Evolutionary conservation across 2,329 filamentous ascomycete species (phyloP), one percentile per base, ranked within the genome.

Genomic region (Colletotrichum salicis): DNA sequence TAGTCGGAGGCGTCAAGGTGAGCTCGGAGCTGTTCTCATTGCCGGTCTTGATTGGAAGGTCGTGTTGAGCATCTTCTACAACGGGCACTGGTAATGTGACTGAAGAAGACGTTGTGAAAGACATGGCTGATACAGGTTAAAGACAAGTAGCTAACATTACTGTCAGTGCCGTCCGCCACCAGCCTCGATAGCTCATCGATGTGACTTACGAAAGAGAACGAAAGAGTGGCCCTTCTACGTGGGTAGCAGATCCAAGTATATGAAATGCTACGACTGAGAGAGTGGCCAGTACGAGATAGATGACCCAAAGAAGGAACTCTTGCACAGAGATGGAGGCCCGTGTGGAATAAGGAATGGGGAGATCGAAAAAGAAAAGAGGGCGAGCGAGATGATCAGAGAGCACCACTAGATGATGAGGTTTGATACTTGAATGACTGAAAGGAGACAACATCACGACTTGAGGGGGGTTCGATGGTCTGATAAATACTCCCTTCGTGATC

Each of bases 401-500:
- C 22, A 31, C 35, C 35, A 41, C 48, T 19, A 55, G 27, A 41
- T 51, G 19, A n/a, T 59, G 64, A 61, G 55, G 24, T 54, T 62
- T 62, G 51, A 37, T 62, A 27, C n/a, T 11, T 35, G 22, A 54
- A 41, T 41, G 58, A 57, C 57, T 35, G 41, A 41, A 11, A 27
- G 22, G 48, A 58, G 37, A 52, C 57, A 41, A 31, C 64, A 68
- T 68, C 64, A 67, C 37, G 64, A 62, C 37, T 13, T 8, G 59
- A 68, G 68, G 63, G 62, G 59, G 63, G 45, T 37, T n/a, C 6
- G 37, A 60, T 70, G 56, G 52, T 15, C 56, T 45, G 64, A 67
- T 67, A 67, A 68, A 67, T 41, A 57, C 64, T 51, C 35, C 51
- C 35, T 59, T 63, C 68, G 7, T 62, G 57, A 71, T 71, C 35